These are phyloP conservation scores for Aspergillus viridinutans DNA, from an alignment of 2,329 filamentous ascomycete genomes.

Conservation along the genomic window DNA sequence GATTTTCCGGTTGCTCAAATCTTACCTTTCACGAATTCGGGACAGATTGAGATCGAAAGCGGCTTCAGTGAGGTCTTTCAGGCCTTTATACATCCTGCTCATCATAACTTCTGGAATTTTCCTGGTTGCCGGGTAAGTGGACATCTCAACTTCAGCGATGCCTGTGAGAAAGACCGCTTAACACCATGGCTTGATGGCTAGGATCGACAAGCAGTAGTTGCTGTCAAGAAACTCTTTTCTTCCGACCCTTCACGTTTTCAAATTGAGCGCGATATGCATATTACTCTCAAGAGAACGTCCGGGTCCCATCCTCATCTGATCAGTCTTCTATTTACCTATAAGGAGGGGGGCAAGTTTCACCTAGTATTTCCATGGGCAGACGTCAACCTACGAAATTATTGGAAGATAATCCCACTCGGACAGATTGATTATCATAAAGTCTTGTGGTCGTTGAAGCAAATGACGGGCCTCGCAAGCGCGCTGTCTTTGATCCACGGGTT, in stretches of 20 bases:
- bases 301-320: constrained; percentile 18
- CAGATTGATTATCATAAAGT: constrained; percentile 10
- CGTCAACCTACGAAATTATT: constrained; percentile 22
- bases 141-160: not conserved
- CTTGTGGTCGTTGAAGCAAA: constrained; percentile 26
- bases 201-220: not conserved
- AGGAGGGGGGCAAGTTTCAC: constrained; percentile 16
- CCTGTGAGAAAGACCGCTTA: not conserved
- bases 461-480: constrained; percentile 23
- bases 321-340: constrained; percentile 25
- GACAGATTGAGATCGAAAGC: not conserved
- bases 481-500: constrained; percentile 23
- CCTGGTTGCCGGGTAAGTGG: not conserved
- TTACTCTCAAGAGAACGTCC: not conserved
- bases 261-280: not conserved
- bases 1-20: constrained; percentile 1
- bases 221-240: constrained; percentile 1
- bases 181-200: not conserved
- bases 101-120: constrained; percentile 5
- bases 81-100: constrained; percentile 7
- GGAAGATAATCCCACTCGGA: constrained; percentile 13
- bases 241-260: not conserved
- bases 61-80: constrained; percentile 6
- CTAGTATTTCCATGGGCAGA: constrained; percentile 28
- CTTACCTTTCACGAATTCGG: constrained; percentile 1